These are phyloP conservation scores for Volutella citrinella DNA, from an alignment of 2,329 filamentous ascomycete genomes.

Conservation along the genomic window DNA sequence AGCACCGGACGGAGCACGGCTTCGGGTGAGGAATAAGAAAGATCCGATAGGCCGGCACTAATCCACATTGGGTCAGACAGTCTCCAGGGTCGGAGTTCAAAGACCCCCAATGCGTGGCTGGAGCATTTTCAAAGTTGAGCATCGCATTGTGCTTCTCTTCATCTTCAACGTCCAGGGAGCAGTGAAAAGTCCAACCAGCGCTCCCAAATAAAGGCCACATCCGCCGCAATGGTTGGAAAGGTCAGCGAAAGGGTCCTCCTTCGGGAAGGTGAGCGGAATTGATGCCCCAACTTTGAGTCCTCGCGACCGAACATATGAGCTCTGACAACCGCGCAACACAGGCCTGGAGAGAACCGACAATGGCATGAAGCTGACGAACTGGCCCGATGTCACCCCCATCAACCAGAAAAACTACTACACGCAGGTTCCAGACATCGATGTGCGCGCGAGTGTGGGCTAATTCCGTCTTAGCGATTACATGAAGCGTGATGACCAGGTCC, in stretches of 20 bases:
- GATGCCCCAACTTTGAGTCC: conserved; percentile 6
- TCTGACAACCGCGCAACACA: conserved; percentile 37
- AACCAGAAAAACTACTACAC: conserved; percentile 99
- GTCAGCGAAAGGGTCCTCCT: conserved; percentile 64
- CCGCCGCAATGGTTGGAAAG: conserved; percentile 56
- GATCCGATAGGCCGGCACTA: conserved; percentile 12
- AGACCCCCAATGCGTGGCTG: conserved; percentile 22
- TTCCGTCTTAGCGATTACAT: conserved; percentile 74
- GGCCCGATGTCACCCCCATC: conserved; percentile 89
- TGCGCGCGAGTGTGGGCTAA: conserved; percentile 12
- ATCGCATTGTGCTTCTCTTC: conserved; percentile 14
- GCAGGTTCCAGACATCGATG: conserved; percentile 45
- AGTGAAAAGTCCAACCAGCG: no score
- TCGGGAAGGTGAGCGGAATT: conserved; percentile 50
- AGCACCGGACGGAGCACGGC: no score
- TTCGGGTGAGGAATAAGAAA: conserved; percentile 17
- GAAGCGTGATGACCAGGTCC: conserved; percentile 94
- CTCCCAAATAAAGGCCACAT: conserved; percentile 12
- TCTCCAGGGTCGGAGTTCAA: no score
- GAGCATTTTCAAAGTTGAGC: conserved; percentile 25
- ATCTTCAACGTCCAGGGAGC: conserved; percentile 24
- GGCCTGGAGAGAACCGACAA: conserved; percentile 96
- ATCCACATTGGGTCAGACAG: conserved; percentile 12
- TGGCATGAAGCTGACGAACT: conserved; percentile 92
- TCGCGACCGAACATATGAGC: conserved; percentile 12